Conservation (phyloP, 805 yeast genomes). For the Wickerhamomyces ciferrii region DNA sequence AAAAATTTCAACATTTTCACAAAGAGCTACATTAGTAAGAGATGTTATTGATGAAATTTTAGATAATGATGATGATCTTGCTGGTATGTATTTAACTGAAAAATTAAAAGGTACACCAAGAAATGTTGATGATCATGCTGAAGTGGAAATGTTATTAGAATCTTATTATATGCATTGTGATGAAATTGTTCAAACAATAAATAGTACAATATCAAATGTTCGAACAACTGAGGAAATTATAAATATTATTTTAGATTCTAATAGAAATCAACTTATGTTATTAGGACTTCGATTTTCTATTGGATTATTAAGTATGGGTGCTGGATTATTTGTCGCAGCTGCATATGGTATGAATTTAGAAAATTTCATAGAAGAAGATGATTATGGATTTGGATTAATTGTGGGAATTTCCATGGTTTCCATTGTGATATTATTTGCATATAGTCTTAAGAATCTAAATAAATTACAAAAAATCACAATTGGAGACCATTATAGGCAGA, state of each 20-base stretch:
- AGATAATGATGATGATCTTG: slow-evolving; percentile 84
- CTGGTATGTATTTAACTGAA: slow-evolving; percentile 74
- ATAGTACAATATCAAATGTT: slow-evolving; percentile 73
- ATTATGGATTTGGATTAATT: slow-evolving; percentile 60
- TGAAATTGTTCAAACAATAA: slow-evolving; percentile 89
- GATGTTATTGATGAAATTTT: slow-evolving; percentile 81
- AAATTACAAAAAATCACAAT: slow-evolving; percentile 70
- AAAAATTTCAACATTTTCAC: slow-evolving; percentile 75
- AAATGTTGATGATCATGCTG: slow-evolving; percentile 65
- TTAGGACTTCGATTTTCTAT: slow-evolving; percentile 79
- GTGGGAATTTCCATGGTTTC: slow-evolving; percentile 35
- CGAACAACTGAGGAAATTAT: slow-evolving; percentile 93
- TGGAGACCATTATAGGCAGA: slow-evolving; percentile 25
- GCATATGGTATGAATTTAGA: slow-evolving; percentile 95
- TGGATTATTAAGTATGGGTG: slow-evolving; percentile 77
- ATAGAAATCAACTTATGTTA: slow-evolving; percentile 88
- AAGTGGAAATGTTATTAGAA: slow-evolving; percentile 85
- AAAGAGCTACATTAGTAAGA: slow-evolving; percentile 76
- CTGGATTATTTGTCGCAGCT: slow-evolving; percentile 76
- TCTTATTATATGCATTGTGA: slow-evolving; percentile 88
- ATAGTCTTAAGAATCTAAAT: slow-evolving; percentile 53
- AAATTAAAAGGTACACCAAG: slow-evolving; percentile 40
- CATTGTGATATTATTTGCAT: slow-evolving; percentile 40
- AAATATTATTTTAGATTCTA: slow-evolving; percentile 87
- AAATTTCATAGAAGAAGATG: slow-evolving; percentile 82